These are phyloP conservation scores for Debaryomycetaceae sp. DNA, from an alignment of 1,139 yeast genomes.

Conservation along the genomic window DNA sequence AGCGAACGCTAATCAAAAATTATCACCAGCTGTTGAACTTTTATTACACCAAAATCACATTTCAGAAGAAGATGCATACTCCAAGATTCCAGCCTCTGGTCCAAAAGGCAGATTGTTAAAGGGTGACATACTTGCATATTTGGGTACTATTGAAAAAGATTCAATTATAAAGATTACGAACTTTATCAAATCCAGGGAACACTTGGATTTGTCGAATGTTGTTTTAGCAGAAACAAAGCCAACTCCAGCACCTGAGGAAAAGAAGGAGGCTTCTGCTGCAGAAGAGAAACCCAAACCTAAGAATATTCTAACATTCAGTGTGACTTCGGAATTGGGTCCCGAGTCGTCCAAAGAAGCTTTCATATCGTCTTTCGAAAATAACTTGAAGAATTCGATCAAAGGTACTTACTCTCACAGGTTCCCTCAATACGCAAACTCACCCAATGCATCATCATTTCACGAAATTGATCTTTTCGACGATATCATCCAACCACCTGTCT, in stretches of 20 bases:
- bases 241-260: constrained; percentile 10
- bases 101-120: constrained; percentile 82
- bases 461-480: constrained; percentile 60
- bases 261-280: constrained; percentile 5
- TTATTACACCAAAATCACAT: constrained; percentile 61
- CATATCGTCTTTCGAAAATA: constrained; percentile 28
- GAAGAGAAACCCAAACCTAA: constrained; percentile 20
- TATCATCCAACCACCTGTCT: constrained; percentile 55
- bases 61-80: constrained; percentile 64
- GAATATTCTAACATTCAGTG: constrained; percentile 23
- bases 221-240: constrained; percentile 43
- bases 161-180: constrained; percentile 52
- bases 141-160: constrained; percentile 65
- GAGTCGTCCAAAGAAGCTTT: constrained; percentile 25
- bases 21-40: constrained; percentile 78
- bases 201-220: constrained; percentile 75
- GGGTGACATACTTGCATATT: constrained; percentile 85
- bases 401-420: constrained; percentile 41
- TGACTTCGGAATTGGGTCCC: constrained; percentile 25
- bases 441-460: constrained; percentile 23
- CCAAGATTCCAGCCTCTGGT: constrained; percentile 78
- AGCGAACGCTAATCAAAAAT: constrained; percentile 62
- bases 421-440: constrained; percentile 46
- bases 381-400: constrained; percentile 29
- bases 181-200: constrained; percentile 55